Percentiles rank a stretch among this genome's conserved stretches.
phyloP scores from a whole-genome alignment of 345 rosid genomes.

The Tarenaya hassleriana region DNA sequence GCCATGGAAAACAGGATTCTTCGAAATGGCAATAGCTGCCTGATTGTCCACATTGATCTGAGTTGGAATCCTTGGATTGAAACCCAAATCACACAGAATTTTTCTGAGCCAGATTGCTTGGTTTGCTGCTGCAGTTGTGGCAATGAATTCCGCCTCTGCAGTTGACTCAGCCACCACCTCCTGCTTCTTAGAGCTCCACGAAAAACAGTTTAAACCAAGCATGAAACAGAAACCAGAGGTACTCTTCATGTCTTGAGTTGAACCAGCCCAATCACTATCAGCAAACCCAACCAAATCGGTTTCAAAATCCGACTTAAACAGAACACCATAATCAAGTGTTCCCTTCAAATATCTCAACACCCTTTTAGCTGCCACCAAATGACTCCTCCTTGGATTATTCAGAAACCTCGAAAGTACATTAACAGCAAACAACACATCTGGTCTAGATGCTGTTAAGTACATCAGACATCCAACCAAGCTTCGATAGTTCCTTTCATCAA shows the following conservation, averaged over 20 bases:
- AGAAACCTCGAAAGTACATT: constrained; percentile 3
- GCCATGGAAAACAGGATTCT: constrained; percentile 13
- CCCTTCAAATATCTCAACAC: neutral
- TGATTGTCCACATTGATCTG: neutral
- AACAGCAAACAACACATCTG: neutral
- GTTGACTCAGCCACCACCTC: neutral
- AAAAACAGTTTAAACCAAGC: neutral
- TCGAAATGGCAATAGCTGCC: constrained; percentile 3
- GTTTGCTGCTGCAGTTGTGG: neutral
- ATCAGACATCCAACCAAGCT: neutral
- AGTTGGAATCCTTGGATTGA: neutral
- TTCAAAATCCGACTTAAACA: neutral
- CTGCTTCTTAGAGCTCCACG: constrained; percentile 15
- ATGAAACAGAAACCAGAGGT: constrained; percentile 1
- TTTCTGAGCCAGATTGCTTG: constrained; percentile 11
- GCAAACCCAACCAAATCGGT: neutral
- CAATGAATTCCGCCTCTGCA: too few species aligned
- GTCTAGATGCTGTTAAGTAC: neutral
- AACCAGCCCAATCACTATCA: neutral
- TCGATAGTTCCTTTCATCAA: neutral
- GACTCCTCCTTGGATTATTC: neutral
- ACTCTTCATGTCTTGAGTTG: neutral
- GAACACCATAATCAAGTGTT: neutral
- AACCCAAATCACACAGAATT: neutral
- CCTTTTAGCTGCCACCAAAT: constrained; percentile 6